These are phyloP conservation scores for Brettanomyces naardenensis DNA, from an alignment of 805 yeast species.

Conservation along the genomic window DNA sequence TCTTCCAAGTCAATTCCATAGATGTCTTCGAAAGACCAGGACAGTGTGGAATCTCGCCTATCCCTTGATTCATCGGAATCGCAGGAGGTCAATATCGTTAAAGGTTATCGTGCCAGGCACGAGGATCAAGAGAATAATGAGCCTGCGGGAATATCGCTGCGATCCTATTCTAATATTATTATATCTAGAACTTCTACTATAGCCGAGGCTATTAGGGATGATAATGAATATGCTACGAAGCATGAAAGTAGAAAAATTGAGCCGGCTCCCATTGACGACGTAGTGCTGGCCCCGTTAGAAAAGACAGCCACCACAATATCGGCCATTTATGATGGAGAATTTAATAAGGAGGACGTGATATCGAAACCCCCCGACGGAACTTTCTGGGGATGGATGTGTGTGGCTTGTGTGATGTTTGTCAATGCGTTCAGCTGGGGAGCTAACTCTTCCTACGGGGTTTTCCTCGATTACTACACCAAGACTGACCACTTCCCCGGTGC, in stretches of 20 bases:
- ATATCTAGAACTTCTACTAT: slow-evolving; percentile 19
- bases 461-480: slow-evolving; percentile 38
- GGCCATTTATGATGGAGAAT: slow-evolving; percentile 25
- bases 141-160: too few relatives aligned
- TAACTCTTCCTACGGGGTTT: slow-evolving; percentile 48
- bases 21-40: too few relatives aligned
- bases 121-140: too few relatives aligned
- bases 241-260: background rate
- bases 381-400: slow-evolving; percentile 42
- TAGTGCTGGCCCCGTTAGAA: background rate
- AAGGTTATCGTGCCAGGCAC: too few relatives aligned
- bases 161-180: slow-evolving; percentile 2
- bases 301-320: background rate
- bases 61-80: too few relatives aligned
- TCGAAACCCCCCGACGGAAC: slow-evolving; percentile 37
- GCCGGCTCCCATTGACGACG: slow-evolving; percentile 5
- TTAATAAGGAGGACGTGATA: slow-evolving; percentile 17
- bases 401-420: slow-evolving; percentile 25
- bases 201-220: slow-evolving; percentile 21
- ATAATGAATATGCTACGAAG: slow-evolving; percentile 17
- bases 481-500: slow-evolving; percentile 40
- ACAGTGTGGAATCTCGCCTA: too few relatives aligned
- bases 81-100: too few relatives aligned
- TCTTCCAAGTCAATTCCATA: too few relatives aligned
- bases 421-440: slow-evolving; percentile 45